These are phyloP conservation scores for Leccinum longicurvipes DNA, from an alignment of 768 basidiomycete species.

Conservation along the genomic window DNA sequence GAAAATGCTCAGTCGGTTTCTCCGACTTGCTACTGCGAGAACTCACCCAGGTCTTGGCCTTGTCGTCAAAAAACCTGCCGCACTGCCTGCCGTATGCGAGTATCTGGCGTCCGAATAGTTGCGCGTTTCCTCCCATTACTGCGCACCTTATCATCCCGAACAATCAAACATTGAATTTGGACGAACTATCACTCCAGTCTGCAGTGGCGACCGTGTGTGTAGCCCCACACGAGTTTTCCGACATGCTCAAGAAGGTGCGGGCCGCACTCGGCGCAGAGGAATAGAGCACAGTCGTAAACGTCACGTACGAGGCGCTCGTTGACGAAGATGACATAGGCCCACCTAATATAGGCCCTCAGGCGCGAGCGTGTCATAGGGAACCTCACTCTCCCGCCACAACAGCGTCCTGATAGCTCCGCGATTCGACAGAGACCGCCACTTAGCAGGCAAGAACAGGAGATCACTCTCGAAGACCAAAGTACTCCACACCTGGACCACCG, in stretches of 20 bases:
- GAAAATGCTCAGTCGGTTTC: constrained; percentile 22
- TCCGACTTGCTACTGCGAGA: constrained; percentile 18
- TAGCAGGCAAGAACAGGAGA: no score
- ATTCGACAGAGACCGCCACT: no score
- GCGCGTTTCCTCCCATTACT: neutral
- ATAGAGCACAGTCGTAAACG: neutral
- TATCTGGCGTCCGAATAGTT: constrained; percentile 33
- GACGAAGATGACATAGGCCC: no score
- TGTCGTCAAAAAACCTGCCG: constrained; percentile 18
- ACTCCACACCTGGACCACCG: no score
- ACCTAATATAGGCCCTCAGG: no score
- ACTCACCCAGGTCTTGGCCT: constrained; percentile 30
- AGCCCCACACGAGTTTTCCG: constrained; percentile 15
- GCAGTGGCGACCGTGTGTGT: constrained; percentile 27
- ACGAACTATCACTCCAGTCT: constrained; percentile 25
- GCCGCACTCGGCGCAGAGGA: constrained; percentile 13
- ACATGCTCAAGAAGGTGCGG: constrained; percentile 22
- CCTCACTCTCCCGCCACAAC: no score
- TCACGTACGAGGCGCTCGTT: constrained; percentile 33
- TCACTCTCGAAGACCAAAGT: no score
- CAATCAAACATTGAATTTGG: constrained; percentile 20
- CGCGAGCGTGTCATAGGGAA: no score
- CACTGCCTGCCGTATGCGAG: constrained; percentile 28
- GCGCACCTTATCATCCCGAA: neutral
- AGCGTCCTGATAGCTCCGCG: no score